Conservation (phyloP, 2,329 filamentous ascomycete genomes). For the Nemania sp. region DNA sequence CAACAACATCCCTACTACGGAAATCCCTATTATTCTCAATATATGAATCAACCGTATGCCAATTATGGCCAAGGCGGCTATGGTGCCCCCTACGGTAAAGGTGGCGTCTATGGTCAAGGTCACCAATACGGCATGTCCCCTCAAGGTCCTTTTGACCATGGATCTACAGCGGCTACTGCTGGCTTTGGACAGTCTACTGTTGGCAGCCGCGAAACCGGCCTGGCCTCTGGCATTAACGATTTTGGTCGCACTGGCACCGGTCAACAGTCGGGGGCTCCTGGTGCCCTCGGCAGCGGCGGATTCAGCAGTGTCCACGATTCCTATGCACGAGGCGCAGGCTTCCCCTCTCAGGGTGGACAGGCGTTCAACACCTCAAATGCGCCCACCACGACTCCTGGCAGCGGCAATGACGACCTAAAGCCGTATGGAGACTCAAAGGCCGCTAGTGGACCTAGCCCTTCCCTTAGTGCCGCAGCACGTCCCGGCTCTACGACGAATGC, state of each 20-base stretch:
- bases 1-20: slow-evolving; percentile 63
- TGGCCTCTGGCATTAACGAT: slow-evolving; percentile 64
- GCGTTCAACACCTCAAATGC: slow-evolving; percentile 63
- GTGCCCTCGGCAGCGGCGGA: slow-evolving; percentile 62
- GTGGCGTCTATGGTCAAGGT: slow-evolving; percentile 66
- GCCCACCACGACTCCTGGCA: slow-evolving; percentile 59
- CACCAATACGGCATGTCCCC: slow-evolving; percentile 67
- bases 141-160: slow-evolving; percentile 68
- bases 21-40: slow-evolving; percentile 73
- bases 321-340: slow-evolving; percentile 65
- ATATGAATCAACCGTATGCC: slow-evolving; percentile 64
- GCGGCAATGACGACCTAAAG: slow-evolving; percentile 67
- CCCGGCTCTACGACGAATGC: slow-evolving; percentile 70
- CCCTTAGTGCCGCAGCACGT: slow-evolving; percentile 65
- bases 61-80: slow-evolving; percentile 66
- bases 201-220: slow-evolving; percentile 62
- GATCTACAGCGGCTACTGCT: slow-evolving; percentile 62
- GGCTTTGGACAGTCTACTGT: slow-evolving; percentile 67
- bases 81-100: slow-evolving; percentile 66
- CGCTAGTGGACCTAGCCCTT: slow-evolving; percentile 66
- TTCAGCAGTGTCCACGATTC: slow-evolving; percentile 68
- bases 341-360: slow-evolving; percentile 67
- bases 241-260: slow-evolving; percentile 65
- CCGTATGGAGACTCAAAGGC: slow-evolving; percentile 69
- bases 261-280: slow-evolving; percentile 62